A percentile compares a stretch with the other conserved stretches of the same genome.
These are phyloP conservation scores for Vitis rotundifolia DNA, from an alignment of 164 flowering plant genomes.

Conservation along the genomic window DNA sequence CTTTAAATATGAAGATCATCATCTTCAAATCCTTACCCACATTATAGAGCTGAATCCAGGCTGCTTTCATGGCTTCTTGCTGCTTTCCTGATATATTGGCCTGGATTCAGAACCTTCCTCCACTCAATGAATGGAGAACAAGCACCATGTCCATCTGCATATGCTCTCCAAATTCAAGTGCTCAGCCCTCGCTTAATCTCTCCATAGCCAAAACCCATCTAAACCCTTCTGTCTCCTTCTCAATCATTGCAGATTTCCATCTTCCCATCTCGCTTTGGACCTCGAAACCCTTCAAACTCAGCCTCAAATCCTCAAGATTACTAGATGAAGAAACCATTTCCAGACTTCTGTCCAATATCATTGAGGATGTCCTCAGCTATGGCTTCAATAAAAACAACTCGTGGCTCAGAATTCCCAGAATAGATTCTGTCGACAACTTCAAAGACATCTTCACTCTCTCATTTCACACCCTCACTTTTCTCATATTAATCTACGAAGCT, in stretches of 20 bases:
- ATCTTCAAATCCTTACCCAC: not conserved
- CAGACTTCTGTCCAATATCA: constrained; percentile 43
- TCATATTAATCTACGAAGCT: constrained; percentile 81
- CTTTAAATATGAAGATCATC: not conserved
- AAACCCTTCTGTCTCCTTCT: constrained; percentile 37
- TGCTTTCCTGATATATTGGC: constrained; percentile 55
- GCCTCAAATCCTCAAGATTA: constrained; percentile 19
- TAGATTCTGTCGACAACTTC: constrained; percentile 26
- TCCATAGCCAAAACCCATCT: constrained; percentile 33
- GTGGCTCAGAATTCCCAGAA: constrained; percentile 34
- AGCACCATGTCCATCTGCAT: constrained; percentile 54
- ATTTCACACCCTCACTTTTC: constrained; percentile 54
- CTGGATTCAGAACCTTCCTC: constrained; percentile 80
- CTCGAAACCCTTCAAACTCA: constrained; percentile 51
- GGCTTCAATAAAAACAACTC: constrained; percentile 35
- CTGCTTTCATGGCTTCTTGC: constrained; percentile 38
- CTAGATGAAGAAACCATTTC: constrained; percentile 34
- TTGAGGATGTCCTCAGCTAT: constrained; percentile 54
- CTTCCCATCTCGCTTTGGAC: constrained; percentile 72
- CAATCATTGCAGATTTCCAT: constrained; percentile 59
- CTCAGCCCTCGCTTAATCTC: constrained; percentile 62
- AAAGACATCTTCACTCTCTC: constrained; percentile 61
- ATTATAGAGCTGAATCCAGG: not conserved
- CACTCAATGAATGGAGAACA: constrained; percentile 54
- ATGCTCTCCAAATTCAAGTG: constrained; percentile 45